A percentile compares a stretch with the other conserved stretches of the same genome.
Conservation (phyloP, 176 grass and related monocot genomes). For the barley (Hordeum vulgare) region DNA sequence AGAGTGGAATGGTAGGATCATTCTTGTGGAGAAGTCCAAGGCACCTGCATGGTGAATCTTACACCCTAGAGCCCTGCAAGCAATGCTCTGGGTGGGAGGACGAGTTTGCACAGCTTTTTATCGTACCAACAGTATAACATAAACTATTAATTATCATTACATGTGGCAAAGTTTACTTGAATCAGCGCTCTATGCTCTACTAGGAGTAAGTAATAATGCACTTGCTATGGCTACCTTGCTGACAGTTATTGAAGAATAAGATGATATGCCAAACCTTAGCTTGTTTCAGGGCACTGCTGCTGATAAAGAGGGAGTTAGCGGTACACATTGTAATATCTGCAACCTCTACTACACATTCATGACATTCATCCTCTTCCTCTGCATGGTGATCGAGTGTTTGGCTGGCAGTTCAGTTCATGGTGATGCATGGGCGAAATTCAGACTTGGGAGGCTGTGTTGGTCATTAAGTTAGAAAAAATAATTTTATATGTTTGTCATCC, state of each 20-base stretch:
- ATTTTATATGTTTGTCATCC: neutral
- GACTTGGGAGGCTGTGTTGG: conserved; percentile 10
- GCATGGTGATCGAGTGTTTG: neutral
- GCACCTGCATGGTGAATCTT: conserved; percentile 46
- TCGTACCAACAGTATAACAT: conserved; percentile 42
- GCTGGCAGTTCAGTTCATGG: neutral
- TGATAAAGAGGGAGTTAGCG: conserved; percentile 40
- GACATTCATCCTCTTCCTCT: conserved; percentile 28
- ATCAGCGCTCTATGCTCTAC: conserved; percentile 43
- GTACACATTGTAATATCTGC: conserved; percentile 41
- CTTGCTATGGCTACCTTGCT: conserved; percentile 28
- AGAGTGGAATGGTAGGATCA: conserved; percentile 81
- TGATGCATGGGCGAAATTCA: neutral
- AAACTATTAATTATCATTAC: conserved; percentile 30
- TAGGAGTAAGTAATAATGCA: conserved; percentile 54
- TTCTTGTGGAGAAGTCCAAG: conserved; percentile 93
- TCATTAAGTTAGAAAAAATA: conserved; percentile 20
- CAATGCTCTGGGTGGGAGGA: neutral
- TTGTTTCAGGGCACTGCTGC: conserved; percentile 63
- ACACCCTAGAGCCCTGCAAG: neutral
- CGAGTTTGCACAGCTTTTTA: conserved; percentile 36
- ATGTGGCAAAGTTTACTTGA: conserved; percentile 57
- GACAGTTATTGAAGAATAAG: conserved; percentile 37
- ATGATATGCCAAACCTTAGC: conserved; percentile 40
- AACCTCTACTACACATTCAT: conserved; percentile 30